Evolutionary conservation across 2,329 filamentous ascomycete genomes (phyloP).

Genomic region (Metarhizium rileyi): DNA sequence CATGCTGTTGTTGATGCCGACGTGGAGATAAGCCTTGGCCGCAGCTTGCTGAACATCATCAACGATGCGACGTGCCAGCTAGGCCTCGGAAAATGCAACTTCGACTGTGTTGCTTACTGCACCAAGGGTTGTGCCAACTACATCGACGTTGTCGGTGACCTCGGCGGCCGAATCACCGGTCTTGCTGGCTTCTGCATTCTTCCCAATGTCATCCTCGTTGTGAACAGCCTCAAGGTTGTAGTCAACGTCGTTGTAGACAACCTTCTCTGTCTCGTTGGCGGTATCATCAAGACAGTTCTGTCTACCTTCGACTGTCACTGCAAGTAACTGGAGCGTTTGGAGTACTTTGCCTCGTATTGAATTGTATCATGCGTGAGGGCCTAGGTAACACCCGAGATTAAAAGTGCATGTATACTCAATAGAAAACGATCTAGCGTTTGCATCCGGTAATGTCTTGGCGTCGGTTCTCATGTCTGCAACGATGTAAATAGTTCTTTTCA

Average conservation of each 20-base stretch:
- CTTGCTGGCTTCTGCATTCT: conserved; percentile 23
- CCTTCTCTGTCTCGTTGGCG: conserved; percentile 24
- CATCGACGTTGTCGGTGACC: conserved; percentile 19
- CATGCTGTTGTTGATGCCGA: conserved; percentile 16
- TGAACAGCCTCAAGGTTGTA: conserved; percentile 16
- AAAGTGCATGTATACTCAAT: background rate
- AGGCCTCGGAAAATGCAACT: conserved; percentile 22
- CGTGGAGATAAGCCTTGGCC: conserved; percentile 17
- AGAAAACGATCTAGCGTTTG: conserved; percentile 3
- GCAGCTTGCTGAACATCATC: conserved; percentile 16
- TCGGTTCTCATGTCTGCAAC: conserved; percentile 6
- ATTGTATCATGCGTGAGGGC: no score
- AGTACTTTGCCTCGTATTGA: no score
- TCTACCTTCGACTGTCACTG: conserved; percentile 24
- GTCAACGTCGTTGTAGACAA: conserved; percentile 18
- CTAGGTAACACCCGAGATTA: no score
- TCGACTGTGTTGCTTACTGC: conserved; percentile 29
- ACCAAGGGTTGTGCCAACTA: conserved; percentile 29
- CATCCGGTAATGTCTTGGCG: conserved; percentile 2
- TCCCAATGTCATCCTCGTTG: conserved; percentile 19
- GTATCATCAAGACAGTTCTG: conserved; percentile 19
- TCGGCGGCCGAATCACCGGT: conserved; percentile 17
- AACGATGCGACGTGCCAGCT: conserved; percentile 19
- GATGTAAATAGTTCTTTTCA: conserved; percentile 7
- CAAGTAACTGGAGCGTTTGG: conserved; percentile 9